phyloP scores from a whole-genome alignment of 192 early-diverging fungal species.

The Coemansia sp. region DNA sequence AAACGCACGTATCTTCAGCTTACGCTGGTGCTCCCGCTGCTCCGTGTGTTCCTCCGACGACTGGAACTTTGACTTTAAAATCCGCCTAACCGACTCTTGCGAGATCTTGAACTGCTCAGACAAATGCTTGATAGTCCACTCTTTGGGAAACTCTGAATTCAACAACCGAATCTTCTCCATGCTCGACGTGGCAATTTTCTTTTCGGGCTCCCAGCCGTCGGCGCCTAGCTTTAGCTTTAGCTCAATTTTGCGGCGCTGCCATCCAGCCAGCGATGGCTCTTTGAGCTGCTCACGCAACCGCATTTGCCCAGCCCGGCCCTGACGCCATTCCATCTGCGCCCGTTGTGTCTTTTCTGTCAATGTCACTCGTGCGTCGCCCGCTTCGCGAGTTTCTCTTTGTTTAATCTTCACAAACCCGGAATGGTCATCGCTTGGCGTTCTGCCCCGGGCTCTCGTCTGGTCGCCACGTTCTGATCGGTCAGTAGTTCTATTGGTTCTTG shows the following conservation, averaged over 20 bases:
- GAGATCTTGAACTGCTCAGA: constrained; percentile 58
- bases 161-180: constrained; percentile 51
- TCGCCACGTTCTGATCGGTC: too few species aligned
- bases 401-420: background rate
- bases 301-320: constrained; percentile 12
- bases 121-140: constrained; percentile 46
- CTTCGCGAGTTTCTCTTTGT: background rate
- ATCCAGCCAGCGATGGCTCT: constrained; percentile 25
- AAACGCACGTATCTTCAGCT: constrained; percentile 11
- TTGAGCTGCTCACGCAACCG: constrained; percentile 21
- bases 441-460: background rate
- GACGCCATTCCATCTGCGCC: constrained; percentile 22
- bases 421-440: background rate
- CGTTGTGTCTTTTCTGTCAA: constrained; percentile 23
- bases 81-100: constrained; percentile 54
- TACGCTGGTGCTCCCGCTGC: constrained; percentile 48
- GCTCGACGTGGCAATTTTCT: constrained; percentile 45
- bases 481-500: too few species aligned
- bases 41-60: constrained; percentile 27
- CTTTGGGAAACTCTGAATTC: constrained; percentile 50
- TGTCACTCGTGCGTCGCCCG: constrained; percentile 5
- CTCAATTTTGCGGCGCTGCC: constrained; percentile 55
- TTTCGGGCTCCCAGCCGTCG: constrained; percentile 34
- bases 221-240: constrained; percentile 38
- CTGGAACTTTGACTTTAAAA: constrained; percentile 56